A percentile compares a stretch with the other conserved stretches of the same genome.
These are phyloP conservation scores for Plasmodium berghei DNA, from an alignment of 169 alveolate genomes.

Conservation along the genomic window DNA sequence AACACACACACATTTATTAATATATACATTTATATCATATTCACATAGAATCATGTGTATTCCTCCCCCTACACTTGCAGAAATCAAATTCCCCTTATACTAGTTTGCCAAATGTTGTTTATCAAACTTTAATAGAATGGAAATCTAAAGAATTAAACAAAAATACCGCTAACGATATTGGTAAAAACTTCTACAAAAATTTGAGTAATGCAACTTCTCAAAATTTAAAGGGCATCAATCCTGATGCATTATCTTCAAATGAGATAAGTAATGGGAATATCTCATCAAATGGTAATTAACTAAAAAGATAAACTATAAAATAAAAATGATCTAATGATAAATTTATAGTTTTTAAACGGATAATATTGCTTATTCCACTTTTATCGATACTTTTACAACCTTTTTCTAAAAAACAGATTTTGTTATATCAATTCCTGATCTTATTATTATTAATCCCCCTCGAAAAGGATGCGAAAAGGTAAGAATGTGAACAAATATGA, in stretches of 20 bases:
- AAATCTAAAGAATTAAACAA: constrained; percentile 2
- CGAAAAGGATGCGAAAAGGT: constrained; percentile 77
- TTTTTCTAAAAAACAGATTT: constrained; percentile 40
- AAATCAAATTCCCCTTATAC: constrained; percentile 64
- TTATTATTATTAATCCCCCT: constrained; percentile 70
- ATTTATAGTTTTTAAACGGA: background rate
- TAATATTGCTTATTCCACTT: constrained; percentile 12
- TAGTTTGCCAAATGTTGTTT: constrained; percentile 46
- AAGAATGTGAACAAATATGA: constrained; percentile 1
- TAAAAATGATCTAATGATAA: background rate
- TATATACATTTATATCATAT: background rate
- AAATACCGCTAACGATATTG: background rate
- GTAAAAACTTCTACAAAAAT: constrained; percentile 6
- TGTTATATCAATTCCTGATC: constrained; percentile 72
- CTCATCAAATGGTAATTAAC: constrained; percentile 21
- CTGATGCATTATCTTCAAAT: constrained; percentile 4
- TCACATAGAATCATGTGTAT: background rate
- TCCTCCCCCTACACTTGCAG: background rate
- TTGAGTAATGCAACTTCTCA: background rate
- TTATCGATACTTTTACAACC: background rate
- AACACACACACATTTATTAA: background rate
- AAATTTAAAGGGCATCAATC: background rate
- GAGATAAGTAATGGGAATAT: background rate
- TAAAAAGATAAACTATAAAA: background rate
- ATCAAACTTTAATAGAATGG: constrained; percentile 29